phyloP scores from a whole-genome alignment of 176 grass and related monocot genomes.

The Eleusine indica region DNA sequence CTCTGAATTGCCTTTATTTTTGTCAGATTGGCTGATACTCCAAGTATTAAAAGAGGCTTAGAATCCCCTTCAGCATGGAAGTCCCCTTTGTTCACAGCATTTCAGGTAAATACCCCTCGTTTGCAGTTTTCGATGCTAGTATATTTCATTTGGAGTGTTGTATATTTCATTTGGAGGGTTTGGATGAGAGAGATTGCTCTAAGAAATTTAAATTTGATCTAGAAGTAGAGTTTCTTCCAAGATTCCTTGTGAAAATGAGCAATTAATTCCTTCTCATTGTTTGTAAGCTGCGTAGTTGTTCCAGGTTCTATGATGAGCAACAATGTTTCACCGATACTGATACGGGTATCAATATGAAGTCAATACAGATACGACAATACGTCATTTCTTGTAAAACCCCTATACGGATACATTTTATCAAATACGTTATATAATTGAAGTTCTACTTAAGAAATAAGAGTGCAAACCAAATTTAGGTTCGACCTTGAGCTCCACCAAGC shows the following conservation, averaged over 20 bases:
- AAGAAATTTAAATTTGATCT: slow-evolving; percentile 8
- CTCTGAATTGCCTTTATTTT: slow-evolving; percentile 12
- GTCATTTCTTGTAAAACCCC: too few relatives aligned
- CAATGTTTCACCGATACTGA: too few relatives aligned
- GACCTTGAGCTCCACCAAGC: too few relatives aligned
- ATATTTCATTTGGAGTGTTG: background rate
- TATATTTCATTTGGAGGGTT: background rate
- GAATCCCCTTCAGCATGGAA: slow-evolving; percentile 99
- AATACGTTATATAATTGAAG: too few relatives aligned
- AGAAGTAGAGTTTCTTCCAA: background rate
- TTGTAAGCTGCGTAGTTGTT: background rate
- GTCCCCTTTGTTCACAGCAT: slow-evolving; percentile 70
- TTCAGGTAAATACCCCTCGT: slow-evolving; percentile 59
- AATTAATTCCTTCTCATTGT: background rate
- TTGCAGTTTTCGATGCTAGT: slow-evolving; percentile 42
- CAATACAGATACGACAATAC: too few relatives aligned
- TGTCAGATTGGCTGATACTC: slow-evolving; percentile 83
- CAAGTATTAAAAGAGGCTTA: slow-evolving; percentile 80
- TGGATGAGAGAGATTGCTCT: background rate
- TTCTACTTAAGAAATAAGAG: too few relatives aligned
- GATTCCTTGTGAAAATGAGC: background rate
- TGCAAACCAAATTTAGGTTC: too few relatives aligned
- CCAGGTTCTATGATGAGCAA: background rate
- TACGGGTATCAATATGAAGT: too few relatives aligned
- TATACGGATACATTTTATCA: too few relatives aligned